Base-by-base conservation (phyloP, 169 alveolate genomes). In the Eimeria acervulina region DNA sequence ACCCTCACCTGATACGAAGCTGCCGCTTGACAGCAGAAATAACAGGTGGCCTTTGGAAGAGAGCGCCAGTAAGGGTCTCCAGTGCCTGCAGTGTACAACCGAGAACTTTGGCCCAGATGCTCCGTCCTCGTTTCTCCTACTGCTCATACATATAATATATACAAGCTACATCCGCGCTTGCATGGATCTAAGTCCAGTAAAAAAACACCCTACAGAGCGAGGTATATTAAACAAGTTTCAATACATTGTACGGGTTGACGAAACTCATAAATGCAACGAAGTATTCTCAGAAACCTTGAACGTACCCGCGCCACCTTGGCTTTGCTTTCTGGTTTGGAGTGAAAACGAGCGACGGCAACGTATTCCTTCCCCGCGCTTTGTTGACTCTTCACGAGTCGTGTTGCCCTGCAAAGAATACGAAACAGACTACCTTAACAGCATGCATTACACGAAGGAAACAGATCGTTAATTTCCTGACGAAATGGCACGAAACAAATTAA, bases 301-400 rank as follows among this genome's bases (percentile, higher is more conserved):
- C 96, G 70, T 23, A 95, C 96, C 51, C 95, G 95, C n/a, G 91
- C 95, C 51, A 96, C 91, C 44, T 91, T 93, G 36, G 97, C 95
- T 36, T 83, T 96, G 97, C 98, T 97, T 78, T 98, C 99, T 52
- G 98, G 99, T 61, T 98, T 97, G 72, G 99, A 97, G 97, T 99
- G 99, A 97, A 99, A 98, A 96, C 99, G 98, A 47, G 99, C 99
- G 90, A 99, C 98, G 76, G 99, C 99, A 47, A 99, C 99, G 98
- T 99, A 99, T 97, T 99, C 99, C 97, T 99, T 99, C 83, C 99
- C 99, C 38, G 99, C 99, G 76, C 99, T 98, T 97, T 99, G 99
- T 96, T 99, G 99, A 3, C 99, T 99, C 97, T 99, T 99, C 33
- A 99, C 99, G 44, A 99, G 98, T 84, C 99, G 98, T 31, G 99